Evolutionary conservation across 108 stramenopile genomes (phyloP).

Genomic region (Stephanodiscus triporus): DNA sequence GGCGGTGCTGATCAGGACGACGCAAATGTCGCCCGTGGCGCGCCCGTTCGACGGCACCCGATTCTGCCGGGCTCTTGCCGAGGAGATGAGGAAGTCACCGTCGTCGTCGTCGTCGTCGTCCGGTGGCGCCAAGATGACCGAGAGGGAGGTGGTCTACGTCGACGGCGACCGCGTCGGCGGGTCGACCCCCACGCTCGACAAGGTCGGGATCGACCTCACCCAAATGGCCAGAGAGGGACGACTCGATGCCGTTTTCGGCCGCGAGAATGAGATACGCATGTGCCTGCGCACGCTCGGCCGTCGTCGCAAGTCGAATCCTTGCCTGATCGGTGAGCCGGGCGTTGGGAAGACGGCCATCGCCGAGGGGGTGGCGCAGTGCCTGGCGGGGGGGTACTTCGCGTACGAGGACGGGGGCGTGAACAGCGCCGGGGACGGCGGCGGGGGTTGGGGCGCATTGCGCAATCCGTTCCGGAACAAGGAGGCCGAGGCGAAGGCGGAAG

Average conservation of each 20-base stretch:
- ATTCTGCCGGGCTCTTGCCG: conserved; percentile 39
- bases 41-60: conserved; percentile 40
- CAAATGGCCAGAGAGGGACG: conserved; percentile 73
- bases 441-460: conserved; percentile 37
- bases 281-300: conserved; percentile 76
- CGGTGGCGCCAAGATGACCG: conserved; percentile 43
- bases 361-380: conserved; percentile 83
- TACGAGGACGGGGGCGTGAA: conserved; percentile 25
- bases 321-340: conserved; percentile 67
- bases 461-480: conserved; percentile 50
- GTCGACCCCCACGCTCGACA: conserved; percentile 62
- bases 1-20: conserved; percentile 29
- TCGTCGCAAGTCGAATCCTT: conserved; percentile 88
- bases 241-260: conserved; percentile 73
- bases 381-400: conserved; percentile 55
- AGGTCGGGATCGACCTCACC: conserved; percentile 78
- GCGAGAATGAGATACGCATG: conserved; percentile 77
- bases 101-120: neutral
- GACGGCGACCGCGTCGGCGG: conserved; percentile 50
- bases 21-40: conserved; percentile 17
- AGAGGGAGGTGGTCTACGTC: conserved; percentile 58
- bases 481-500: conserved; percentile 26
- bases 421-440: neutral
- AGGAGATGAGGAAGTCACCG: conserved; percentile 24
- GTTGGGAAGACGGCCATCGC: conserved; percentile 91